Base-by-base conservation (phyloP, 1,139 yeast species). In the Lizanozyma gosingica region DNA sequence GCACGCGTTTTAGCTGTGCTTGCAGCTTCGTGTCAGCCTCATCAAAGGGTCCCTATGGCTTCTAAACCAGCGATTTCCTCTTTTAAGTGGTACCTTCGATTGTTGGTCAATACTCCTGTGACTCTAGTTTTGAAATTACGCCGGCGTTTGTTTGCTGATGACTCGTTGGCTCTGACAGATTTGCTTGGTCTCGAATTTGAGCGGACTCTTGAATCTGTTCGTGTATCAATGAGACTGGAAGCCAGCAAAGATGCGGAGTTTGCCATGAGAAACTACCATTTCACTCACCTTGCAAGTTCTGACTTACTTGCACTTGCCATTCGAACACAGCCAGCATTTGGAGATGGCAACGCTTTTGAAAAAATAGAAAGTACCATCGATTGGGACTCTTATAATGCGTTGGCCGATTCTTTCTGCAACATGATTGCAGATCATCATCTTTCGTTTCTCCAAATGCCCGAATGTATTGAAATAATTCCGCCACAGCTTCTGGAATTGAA, bases 281-380 rank as follows among this genome's bases (percentile, higher is more conserved):
- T 64, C 27, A 56, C 65, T 1, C 58, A 59, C 29, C 48, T 67
- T 22, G 38, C 49, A 2, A 49, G 57, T 17, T 47, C 53, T 0
- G 73, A 67, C 43, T 34, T 65, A 1, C 59, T 68, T 34, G 45
- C 46, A 11, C 44, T 62, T 34, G 70, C 71, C 0, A 37, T 60
- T 8, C 50, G 47, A 32, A 27, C 49, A 2, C 48, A 48, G 33
- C 17, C 35, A 14, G 18, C 29, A 6, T 39, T 43, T 33, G 35
- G 36, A 11, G 34, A 34, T 35, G 16, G 14, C 32, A 11, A 27
- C 11, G 15, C 14, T 15, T 41, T 42, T 11, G 41, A 37, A 38
- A 14, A 27, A 41, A 4, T 39, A 40, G 22, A 33, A 38, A 15
- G 33, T 39, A 14, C 33, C 47, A 22, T 22, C 11, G 29, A 22